Conservation (phyloP, 352 stramenopile genomes). For the Albugo laibachii region DNA sequence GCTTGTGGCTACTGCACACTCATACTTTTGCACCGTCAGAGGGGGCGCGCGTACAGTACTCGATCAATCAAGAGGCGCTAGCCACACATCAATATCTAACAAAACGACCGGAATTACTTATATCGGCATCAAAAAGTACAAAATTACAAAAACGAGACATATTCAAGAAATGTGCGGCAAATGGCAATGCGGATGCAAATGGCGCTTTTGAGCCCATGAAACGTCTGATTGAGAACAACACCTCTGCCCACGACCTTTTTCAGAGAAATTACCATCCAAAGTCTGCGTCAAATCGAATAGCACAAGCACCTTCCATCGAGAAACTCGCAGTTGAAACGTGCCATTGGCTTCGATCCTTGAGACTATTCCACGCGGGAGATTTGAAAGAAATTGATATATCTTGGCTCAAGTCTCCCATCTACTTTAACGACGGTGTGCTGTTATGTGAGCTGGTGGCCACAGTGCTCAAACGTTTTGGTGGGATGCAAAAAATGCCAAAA, state of each 20-base stretch:
- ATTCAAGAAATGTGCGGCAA: background rate
- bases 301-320: conserved; percentile 8
- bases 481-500: too few relatives aligned
- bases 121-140: background rate
- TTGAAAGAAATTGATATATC: background rate
- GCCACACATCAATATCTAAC: background rate
- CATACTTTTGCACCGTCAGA: too few relatives aligned
- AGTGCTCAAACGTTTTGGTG: background rate
- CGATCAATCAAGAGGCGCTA: background rate
- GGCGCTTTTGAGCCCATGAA: too few relatives aligned
- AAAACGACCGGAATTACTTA: conserved; percentile 3
- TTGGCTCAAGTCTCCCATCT: background rate
- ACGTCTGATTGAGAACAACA: too few relatives aligned
- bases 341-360: background rate
- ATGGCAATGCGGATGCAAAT: conserved; percentile 3
- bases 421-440: conserved; percentile 16
- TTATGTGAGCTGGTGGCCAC: conserved; percentile 16
- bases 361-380: background rate
- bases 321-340: conserved; percentile 5
- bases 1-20: conserved; percentile 6
- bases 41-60: too few relatives aligned
- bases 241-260: background rate
- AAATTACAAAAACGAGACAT: background rate
- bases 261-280: background rate
- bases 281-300: conserved; percentile 7